A percentile compares a stretch with the other conserved stretches of the same genome.
phyloP scores from a whole-genome alignment of 2,329 filamentous ascomycete species.

The Tolypocladium album region DNA sequence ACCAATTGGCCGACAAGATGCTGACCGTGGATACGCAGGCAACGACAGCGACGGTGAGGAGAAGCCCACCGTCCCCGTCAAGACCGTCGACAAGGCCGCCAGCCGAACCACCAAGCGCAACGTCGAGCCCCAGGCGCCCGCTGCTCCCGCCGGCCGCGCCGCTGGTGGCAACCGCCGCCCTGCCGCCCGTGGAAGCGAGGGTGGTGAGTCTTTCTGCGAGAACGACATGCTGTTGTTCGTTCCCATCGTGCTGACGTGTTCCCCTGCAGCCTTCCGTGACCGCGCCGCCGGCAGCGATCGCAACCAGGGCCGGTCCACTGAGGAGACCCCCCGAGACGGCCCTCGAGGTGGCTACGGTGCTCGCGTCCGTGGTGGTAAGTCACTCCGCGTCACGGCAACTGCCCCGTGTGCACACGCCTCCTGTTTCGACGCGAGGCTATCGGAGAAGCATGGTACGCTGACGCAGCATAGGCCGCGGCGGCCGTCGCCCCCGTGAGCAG shows the following conservation, averaged over 20 bases:
- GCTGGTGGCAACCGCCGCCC: constrained; percentile 39
- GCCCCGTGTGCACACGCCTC: neutral
- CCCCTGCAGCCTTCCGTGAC: constrained; percentile 69
- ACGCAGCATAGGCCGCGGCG: constrained; percentile 36
- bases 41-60: constrained; percentile 50
- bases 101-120: constrained; percentile 76
- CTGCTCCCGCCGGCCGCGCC: constrained; percentile 40
- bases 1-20: neutral
- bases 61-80: constrained; percentile 74
- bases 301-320: constrained; percentile 73
- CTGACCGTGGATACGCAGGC: constrained; percentile 27
- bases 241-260: neutral
- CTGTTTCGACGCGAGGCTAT: neutral
- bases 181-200: constrained; percentile 66
- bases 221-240: neutral
- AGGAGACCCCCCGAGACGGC: constrained; percentile 48
- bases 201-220: constrained; percentile 50
- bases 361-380: constrained; percentile 49
- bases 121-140: constrained; percentile 61
- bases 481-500: constrained; percentile 38
- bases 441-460: neutral
- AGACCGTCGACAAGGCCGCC: constrained; percentile 77
- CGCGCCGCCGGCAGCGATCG: constrained; percentile 67
- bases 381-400: neutral
- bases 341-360: constrained; percentile 54